Conservation (phyloP, 192 early-diverging fungal genomes). For the Linnemannia exigua region DNA sequence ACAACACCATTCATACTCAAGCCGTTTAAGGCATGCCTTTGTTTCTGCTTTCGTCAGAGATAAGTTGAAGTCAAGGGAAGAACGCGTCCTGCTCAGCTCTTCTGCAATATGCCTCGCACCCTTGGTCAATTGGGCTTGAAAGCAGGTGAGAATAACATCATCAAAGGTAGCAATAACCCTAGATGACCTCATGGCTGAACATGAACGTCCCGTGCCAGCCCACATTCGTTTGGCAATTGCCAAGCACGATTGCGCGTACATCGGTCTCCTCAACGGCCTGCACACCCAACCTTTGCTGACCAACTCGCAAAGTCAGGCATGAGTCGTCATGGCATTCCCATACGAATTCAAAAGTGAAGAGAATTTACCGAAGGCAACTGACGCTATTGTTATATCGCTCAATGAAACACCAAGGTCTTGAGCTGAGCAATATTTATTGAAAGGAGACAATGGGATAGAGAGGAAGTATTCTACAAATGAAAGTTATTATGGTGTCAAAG, state of each 20-base stretch:
- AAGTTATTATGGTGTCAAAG: no score
- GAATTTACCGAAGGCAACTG: not conserved
- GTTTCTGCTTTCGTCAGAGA: not conserved
- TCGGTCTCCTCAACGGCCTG: constrained; percentile 17
- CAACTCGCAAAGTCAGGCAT: constrained; percentile 12
- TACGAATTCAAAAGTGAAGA: constrained; percentile 3
- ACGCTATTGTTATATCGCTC: no score
- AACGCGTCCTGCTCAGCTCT: not conserved
- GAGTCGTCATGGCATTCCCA: constrained; percentile 12
- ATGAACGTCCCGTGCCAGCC: constrained; percentile 7
- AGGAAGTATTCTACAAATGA: no score
- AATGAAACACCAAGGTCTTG: no score
- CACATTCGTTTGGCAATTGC: constrained; percentile 12
- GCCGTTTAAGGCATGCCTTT: no score
- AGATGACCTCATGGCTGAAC: constrained; percentile 8
- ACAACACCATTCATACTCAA: no score
- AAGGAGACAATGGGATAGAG: no score
- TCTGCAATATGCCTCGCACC: not conserved
- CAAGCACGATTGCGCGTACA: constrained; percentile 14
- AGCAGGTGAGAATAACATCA: not conserved
- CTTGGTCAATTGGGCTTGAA: constrained; percentile 12
- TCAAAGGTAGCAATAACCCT: not conserved
- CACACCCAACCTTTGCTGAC: constrained; percentile 16
- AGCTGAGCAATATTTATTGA: no score
- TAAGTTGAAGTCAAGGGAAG: constrained; percentile 15